Evolutionary conservation across 768 basidiomycete genomes (phyloP).

Genomic region (Boletus speciosus): DNA sequence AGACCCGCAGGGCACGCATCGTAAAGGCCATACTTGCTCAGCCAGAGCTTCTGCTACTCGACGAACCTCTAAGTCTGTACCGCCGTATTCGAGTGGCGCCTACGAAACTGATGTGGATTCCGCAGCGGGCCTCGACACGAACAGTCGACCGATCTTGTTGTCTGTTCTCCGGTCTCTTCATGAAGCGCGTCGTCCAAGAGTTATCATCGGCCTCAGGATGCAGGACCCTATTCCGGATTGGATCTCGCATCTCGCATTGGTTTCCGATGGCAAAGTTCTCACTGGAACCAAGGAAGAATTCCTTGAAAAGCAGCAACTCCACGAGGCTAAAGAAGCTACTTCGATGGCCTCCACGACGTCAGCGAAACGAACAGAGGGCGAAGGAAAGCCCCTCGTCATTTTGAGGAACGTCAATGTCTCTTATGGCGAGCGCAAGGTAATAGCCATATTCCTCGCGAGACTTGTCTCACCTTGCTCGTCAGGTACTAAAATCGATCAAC

Average conservation of each 20-base stretch:
- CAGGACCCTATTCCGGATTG: slow-evolving; percentile 74
- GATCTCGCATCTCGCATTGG: slow-evolving; percentile 64
- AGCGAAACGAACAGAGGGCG: background rate
- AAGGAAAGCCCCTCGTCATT: slow-evolving; percentile 49
- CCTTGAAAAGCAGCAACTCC: slow-evolving; percentile 26
- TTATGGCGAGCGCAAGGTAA: slow-evolving; percentile 63
- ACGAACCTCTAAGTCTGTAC: slow-evolving; percentile 81
- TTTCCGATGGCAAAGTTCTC: slow-evolving; percentile 45
- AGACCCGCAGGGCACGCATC: slow-evolving; percentile 84
- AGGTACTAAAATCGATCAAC: slow-evolving; percentile 74
- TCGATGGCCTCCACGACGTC: background rate
- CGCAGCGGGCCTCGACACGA: slow-evolving; percentile 75
- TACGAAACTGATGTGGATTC: background rate
- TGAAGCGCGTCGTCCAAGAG: slow-evolving; percentile 44
- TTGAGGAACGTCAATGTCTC: slow-evolving; percentile 65
- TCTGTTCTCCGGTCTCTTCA: slow-evolving; percentile 56
- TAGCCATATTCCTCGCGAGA: background rate
- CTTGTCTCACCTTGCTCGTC: background rate
- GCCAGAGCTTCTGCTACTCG: slow-evolving; percentile 78
- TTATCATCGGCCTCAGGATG: slow-evolving; percentile 62
- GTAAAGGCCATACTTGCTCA: slow-evolving; percentile 66
- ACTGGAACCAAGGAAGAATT: slow-evolving; percentile 52
- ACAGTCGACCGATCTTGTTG: slow-evolving; percentile 54
- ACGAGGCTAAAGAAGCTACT: background rate
- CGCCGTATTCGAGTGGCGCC: background rate